phyloP scores from a whole-genome alignment of 805 yeast genomes.

The Ogataea methylovora region DNA sequence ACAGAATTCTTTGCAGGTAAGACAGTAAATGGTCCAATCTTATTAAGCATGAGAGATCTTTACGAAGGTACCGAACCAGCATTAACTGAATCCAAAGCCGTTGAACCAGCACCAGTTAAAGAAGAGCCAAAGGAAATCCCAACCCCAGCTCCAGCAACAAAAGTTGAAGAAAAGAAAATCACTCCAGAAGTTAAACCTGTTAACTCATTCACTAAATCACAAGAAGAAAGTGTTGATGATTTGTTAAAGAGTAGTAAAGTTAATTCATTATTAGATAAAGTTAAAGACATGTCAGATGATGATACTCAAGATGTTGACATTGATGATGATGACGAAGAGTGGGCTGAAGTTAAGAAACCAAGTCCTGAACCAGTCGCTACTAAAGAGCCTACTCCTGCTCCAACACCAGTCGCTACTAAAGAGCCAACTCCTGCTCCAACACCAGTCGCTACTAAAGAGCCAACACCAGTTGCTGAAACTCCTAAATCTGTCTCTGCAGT shows the following conservation, averaged over 20 bases:
- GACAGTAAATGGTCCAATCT: constrained; percentile 72
- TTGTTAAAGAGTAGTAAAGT: constrained; percentile 42
- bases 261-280: constrained; percentile 39
- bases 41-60: constrained; percentile 66
- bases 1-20: constrained; percentile 78
- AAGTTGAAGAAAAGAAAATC: constrained; percentile 1
- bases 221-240: constrained; percentile 37
- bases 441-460: not conserved
- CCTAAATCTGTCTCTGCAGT: constrained; percentile 6
- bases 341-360: constrained; percentile 16
- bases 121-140: constrained; percentile 1
- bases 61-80: constrained; percentile 66
- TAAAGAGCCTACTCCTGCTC: too few relatives aligned
- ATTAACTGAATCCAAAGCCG: constrained; percentile 30
- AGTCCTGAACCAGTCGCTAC: constrained; percentile 2
- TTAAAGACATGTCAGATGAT: constrained; percentile 29
- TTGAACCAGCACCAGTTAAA: constrained; percentile 13
- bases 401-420: constrained; percentile 1
- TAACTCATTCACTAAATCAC: constrained; percentile 18
- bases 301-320: constrained; percentile 25
- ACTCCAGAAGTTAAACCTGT: constrained; percentile 6
- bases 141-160: constrained; percentile 4
- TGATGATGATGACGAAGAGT: constrained; percentile 21
- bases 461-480: constrained; percentile 5
- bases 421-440: not conserved